Percentiles rank a stretch among this genome's conserved stretches.
Conservation (phyloP, 2,329 filamentous ascomycete genomes). For the Teratosphaeria viscida region DNA sequence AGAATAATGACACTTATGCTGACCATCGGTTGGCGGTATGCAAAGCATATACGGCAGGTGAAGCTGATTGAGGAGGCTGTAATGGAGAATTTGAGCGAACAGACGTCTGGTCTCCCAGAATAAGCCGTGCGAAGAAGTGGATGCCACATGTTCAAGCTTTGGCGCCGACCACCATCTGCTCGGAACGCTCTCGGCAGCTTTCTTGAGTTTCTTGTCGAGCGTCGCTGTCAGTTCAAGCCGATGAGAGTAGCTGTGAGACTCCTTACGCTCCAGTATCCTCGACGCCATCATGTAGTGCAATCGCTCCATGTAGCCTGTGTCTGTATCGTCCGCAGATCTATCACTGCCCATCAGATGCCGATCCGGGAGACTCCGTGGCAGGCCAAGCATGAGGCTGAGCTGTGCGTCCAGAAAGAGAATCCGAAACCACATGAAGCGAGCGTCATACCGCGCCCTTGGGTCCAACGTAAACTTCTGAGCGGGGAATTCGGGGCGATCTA, state of each 20-base stretch:
- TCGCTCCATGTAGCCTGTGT: not conserved
- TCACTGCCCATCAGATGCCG: not conserved
- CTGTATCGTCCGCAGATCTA: not conserved
- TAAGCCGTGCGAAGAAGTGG: not conserved
- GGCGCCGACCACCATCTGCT: not conserved
- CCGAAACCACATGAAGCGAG: not conserved
- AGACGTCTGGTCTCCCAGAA: not conserved
- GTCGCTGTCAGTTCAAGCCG: not conserved
- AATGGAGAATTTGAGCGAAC: not conserved
- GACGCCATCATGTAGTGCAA: not conserved
- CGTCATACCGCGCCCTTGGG: not conserved
- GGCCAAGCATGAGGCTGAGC: not conserved
- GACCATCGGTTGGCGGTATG: not conserved
- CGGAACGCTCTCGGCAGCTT: not conserved
- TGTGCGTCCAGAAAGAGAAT: not conserved
- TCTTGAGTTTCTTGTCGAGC: not conserved
- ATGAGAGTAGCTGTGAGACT: not conserved
- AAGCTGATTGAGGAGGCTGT: not conserved
- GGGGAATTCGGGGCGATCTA: not conserved
- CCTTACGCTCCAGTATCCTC: not conserved
- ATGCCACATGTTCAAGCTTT: not conserved
- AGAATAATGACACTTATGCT: not conserved
- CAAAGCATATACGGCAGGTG: not conserved
- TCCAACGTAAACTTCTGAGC: not conserved
- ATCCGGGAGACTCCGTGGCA: not conserved